Conservation (phyloP, 148 eudicot genomes). For the Cornus florida region DNA sequence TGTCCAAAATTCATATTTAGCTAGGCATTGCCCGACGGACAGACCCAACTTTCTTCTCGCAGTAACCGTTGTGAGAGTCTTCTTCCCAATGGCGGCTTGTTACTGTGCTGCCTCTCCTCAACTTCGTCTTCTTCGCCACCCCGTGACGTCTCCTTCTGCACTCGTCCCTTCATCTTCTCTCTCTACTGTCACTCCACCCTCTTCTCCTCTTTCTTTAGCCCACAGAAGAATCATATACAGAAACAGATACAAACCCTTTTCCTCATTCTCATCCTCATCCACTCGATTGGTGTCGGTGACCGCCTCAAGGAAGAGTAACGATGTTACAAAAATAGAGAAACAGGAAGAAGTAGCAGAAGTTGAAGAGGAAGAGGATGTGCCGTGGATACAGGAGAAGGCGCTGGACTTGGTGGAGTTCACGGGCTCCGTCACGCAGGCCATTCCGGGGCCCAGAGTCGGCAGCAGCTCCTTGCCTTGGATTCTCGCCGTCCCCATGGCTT, state of each 20-base stretch:
- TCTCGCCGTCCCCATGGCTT: conserved; percentile 72
- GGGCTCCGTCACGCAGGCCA: conserved; percentile 75
- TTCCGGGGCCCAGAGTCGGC: conserved; percentile 88
- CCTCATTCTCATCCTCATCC: neutral
- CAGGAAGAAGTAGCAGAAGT: conserved; percentile 31
- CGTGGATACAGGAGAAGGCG: conserved; percentile 90
- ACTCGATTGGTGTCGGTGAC: neutral
- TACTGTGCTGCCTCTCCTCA: no score
- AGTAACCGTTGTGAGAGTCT: no score
- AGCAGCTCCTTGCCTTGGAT: conserved; percentile 72
- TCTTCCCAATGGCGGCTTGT: no score
- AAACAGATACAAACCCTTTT: neutral
- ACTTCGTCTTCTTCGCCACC: no score
- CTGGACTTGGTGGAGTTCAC: conserved; percentile 88
- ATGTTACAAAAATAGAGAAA: neutral
- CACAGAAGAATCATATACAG: neutral
- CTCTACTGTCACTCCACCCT: neutral
- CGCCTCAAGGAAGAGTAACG: neutral
- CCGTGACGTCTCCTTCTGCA: no score
- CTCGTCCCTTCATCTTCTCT: neutral
- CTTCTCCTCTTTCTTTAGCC: neutral
- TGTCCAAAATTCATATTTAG: no score
- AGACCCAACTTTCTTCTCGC: no score
- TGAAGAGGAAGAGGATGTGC: conserved; percentile 71
- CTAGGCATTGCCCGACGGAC: no score